Evolutionary conservation across 2,329 filamentous ascomycete genomes (phyloP).

Genomic region (Pezizomycotina sp.): DNA sequence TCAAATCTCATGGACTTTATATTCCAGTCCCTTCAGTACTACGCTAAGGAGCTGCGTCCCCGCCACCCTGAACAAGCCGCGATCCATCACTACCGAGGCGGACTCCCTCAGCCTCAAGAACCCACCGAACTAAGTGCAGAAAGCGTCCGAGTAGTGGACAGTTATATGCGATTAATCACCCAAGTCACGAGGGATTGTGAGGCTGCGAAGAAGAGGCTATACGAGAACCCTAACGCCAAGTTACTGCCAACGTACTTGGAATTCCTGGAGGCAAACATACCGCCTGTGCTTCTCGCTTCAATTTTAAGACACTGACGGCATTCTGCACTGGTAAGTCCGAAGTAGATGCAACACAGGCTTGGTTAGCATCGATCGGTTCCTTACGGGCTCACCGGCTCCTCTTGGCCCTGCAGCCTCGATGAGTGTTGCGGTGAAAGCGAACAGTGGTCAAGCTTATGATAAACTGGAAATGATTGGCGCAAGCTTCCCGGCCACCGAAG

Average conservation of each 20-base stretch:
- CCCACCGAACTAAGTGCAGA: conserved; percentile 67
- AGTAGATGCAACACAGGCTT: conserved; percentile 54
- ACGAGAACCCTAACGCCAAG: conserved; percentile 48
- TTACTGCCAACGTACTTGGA: conserved; percentile 61
- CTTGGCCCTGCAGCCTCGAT: conserved; percentile 11
- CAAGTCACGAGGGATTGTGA: conserved; percentile 63
- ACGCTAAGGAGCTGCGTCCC: conserved; percentile 23
- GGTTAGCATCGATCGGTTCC: conserved; percentile 61
- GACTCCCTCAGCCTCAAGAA: conserved; percentile 18
- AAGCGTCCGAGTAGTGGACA: conserved; percentile 89
- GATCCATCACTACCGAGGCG: conserved; percentile 29
- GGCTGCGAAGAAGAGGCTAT: conserved; percentile 54
- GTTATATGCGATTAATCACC: conserved; percentile 73
- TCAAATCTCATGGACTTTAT: conserved; percentile 91
- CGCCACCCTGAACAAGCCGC: conserved; percentile 20
- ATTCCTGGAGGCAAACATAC: conserved; percentile 49
- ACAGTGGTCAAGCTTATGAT: conserved; percentile 32
- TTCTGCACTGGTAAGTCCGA: conserved; percentile 58
- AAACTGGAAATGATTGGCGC: conserved; percentile 59
- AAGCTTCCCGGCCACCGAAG: conserved; percentile 69
- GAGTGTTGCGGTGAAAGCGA: conserved; percentile 15
- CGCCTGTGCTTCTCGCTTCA: conserved; percentile 11
- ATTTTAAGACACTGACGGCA: conserved; percentile 58
- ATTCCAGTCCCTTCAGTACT: conserved; percentile 58
- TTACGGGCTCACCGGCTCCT: conserved; percentile 19